Evolutionary conservation across 2,329 filamentous ascomycete species (phyloP).

Genomic region (Talaromyces sp.): DNA sequence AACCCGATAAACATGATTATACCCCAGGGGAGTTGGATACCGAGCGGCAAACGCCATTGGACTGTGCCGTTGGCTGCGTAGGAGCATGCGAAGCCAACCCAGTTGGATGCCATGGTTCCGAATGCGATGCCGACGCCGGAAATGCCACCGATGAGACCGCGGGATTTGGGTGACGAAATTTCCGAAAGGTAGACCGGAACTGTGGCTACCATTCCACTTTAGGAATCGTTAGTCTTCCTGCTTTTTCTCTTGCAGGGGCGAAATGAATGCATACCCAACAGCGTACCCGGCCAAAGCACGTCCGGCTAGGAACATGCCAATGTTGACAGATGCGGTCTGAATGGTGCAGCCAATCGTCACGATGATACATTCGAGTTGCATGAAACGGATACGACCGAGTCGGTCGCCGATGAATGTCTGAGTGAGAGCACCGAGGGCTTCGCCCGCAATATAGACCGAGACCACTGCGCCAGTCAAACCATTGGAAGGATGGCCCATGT

Average conservation of each 20-base stretch:
- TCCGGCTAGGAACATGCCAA: conserved; percentile 53
- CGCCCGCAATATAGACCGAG: conserved; percentile 58
- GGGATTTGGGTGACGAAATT: conserved; percentile 48
- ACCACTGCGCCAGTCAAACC: conserved; percentile 56
- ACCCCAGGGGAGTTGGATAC: conserved; percentile 55
- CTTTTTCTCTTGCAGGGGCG: not conserved
- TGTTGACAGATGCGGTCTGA: conserved; percentile 54
- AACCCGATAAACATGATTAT: conserved; percentile 54
- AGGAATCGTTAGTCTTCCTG: not conserved
- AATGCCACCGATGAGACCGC: conserved; percentile 54
- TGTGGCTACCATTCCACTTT: conserved; percentile 48
- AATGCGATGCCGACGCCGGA: conserved; percentile 55
- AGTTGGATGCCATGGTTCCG: conserved; percentile 56
- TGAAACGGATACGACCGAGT: conserved; percentile 53
- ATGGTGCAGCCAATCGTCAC: conserved; percentile 54
- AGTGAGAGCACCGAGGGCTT: conserved; percentile 52
- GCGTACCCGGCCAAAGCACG: conserved; percentile 48
- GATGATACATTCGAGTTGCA: conserved; percentile 52
- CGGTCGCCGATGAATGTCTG: conserved; percentile 55
- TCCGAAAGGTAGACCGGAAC: conserved; percentile 56
- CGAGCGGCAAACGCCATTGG: conserved; percentile 56
- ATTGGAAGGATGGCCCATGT: conserved; percentile 55
- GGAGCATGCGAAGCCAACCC: conserved; percentile 55
- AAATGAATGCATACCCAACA: conserved; percentile 38
- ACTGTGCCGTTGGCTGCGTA: conserved; percentile 51